Percentiles rank a stretch among this genome's conserved stretches.
phyloP scores from a whole-genome alignment of 163 green algal species.

The Chloromonas sp. region DNA sequence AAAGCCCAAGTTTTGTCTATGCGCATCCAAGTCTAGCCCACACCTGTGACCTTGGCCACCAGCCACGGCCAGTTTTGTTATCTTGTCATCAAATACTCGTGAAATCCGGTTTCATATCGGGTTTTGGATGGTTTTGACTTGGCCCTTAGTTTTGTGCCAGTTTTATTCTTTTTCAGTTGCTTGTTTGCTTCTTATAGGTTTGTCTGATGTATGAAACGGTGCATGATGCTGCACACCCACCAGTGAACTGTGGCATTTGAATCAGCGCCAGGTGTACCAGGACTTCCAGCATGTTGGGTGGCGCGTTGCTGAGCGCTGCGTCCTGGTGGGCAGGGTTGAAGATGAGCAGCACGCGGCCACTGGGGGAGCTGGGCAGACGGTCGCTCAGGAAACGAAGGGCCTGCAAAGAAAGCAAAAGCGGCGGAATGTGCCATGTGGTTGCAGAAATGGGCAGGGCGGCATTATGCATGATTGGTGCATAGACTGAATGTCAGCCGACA shows the following conservation, averaged over 20 bases:
- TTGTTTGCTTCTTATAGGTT: not conserved
- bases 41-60: not conserved
- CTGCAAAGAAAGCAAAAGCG: not conserved
- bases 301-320: not conserved
- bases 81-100: too few species aligned
- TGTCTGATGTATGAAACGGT: not conserved
- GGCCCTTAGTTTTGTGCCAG: not conserved
- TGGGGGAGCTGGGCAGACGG: not conserved
- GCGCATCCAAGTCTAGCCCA: not conserved
- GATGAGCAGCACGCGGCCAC: not conserved
- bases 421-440: too few species aligned
- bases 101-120: too few species aligned
- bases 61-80: not conserved
- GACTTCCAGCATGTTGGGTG: not conserved
- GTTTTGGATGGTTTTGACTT: not conserved
- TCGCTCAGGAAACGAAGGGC: not conserved
- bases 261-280: not conserved
- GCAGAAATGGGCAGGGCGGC: too few species aligned
- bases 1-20: not conserved
- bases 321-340: not conserved
- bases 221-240: not conserved
- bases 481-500: too few species aligned
- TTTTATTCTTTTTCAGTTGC: too few species aligned
- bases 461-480: too few species aligned
- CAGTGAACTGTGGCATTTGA: not conserved